These are phyloP conservation scores for Delitschia confertaspora DNA, from an alignment of 495 filamentous ascomycete species.

Conservation along the genomic window DNA sequence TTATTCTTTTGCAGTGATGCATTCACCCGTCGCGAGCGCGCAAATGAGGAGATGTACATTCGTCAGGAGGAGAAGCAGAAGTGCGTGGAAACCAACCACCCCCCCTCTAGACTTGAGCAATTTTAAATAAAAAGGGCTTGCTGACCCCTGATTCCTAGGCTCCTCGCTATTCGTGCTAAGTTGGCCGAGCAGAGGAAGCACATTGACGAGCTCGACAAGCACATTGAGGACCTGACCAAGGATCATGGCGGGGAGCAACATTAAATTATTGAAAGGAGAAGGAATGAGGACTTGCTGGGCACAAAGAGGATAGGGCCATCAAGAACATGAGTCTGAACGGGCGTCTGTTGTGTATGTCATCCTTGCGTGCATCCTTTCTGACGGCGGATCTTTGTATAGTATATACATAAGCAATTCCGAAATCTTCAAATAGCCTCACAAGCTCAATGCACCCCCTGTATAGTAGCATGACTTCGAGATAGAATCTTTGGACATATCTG, in stretches of 20 bases:
- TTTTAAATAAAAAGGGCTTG: neutral
- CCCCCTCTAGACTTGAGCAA: neutral
- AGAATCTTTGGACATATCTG: too few relatives aligned
- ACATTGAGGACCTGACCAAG: constrained; percentile 25
- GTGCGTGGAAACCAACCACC: constrained; percentile 39
- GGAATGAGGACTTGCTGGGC: neutral
- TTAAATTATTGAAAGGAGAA: constrained; percentile 1
- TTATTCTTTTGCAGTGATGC: constrained; percentile 52
- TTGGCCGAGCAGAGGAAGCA: constrained; percentile 69
- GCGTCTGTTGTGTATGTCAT: too few relatives aligned
- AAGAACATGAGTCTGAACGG: too few relatives aligned
- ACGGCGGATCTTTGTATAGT: too few relatives aligned
- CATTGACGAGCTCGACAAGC: constrained; percentile 54
- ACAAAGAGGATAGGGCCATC: neutral
- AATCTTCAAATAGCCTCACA: too few relatives aligned
- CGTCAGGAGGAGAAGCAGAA: constrained; percentile 77
- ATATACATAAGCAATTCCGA: too few relatives aligned
- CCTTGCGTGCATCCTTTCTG: too few relatives aligned
- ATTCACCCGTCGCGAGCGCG: constrained; percentile 85
- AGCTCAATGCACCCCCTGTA: too few relatives aligned
- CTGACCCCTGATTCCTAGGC: constrained; percentile 33
- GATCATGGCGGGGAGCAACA: constrained; percentile 15
- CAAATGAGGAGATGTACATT: constrained; percentile 76
- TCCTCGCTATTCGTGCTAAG: constrained; percentile 61
- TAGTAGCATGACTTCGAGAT: too few relatives aligned